Base-by-base conservation (phyloP, 225 moss, liverwort and hornwort genomes). In the Marchantia polymorpha region DNA sequence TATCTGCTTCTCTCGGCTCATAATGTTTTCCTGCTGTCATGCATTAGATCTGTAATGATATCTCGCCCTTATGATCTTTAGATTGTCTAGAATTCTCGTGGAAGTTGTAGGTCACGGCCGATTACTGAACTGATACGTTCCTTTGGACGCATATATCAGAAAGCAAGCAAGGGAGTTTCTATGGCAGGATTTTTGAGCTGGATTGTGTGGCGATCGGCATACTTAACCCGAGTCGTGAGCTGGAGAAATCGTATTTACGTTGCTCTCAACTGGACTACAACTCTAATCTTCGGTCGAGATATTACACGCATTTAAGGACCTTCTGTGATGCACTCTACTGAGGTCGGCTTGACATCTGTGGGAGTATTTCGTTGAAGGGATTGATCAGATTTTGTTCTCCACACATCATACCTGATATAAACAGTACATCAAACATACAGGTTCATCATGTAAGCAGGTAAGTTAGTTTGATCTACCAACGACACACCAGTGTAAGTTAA, bases 241-340 rank as follows among this genome's bases (percentile, higher is more conserved):
- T 94, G 94, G 96, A 88, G 96, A 22, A 94, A 91, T 80, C 91
- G 96, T 19, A 54, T 94, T 11, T 96, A 96, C 64, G 96, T 96
- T 29, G 90, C 85, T 15, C 78, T 92, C 53, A 96, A 96, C 70
- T 96, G 96, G 96, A 84, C 76, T 16, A 94, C 89, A 31, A 91
- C 96, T 27, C 81, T 96, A 27, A 52, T 92, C 6, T 96, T 94
- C 17, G 96, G 94, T 14, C 91, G 96, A 2, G 96, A 96, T 67
- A 87, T 91, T 71, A 92, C 96, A 78, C 94, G 96, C 12, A 88
- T 96, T 80, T 92, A 87, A 65, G 31, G 60, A 63, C 3, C 17
- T 48, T 12, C 55, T 7, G 19, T 6, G 16, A 55, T 61, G 6
- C 6, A 6, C 23, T 22, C n/a, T 61, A 8, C 61, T 61, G 1